These are phyloP conservation scores for Globisporangium nunn DNA, from an alignment of 352 stramenopile species.

Conservation along the genomic window DNA sequence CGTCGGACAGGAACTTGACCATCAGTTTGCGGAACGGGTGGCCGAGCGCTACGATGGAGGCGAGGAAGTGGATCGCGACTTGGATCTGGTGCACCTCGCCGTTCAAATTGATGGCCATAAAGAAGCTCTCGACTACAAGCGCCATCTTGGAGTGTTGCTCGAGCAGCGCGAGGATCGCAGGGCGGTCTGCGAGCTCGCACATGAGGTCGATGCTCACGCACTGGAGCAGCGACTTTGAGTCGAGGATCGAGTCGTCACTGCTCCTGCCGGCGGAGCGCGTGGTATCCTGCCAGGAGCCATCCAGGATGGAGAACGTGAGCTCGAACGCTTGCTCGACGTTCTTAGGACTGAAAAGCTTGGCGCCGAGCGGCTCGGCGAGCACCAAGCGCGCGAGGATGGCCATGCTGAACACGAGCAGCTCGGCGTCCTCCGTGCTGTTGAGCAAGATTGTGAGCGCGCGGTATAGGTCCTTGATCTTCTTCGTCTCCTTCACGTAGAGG, in stretches of 20 bases:
- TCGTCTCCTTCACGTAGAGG: slow-evolving; percentile 75
- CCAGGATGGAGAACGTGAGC: slow-evolving; percentile 67
- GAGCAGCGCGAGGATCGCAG: slow-evolving; percentile 44
- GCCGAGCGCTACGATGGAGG: slow-evolving; percentile 36
- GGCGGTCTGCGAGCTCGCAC: slow-evolving; percentile 48
- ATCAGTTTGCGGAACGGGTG: slow-evolving; percentile 59
- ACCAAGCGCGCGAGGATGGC: slow-evolving; percentile 67
- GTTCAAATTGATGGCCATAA: slow-evolving; percentile 66
- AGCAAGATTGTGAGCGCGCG: slow-evolving; percentile 74
- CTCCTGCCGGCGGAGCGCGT: slow-evolving; percentile 8
- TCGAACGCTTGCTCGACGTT: slow-evolving; percentile 70
- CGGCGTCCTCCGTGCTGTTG: slow-evolving; percentile 67
- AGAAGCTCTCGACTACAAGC: slow-evolving; percentile 37
- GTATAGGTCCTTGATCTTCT: slow-evolving; percentile 75
- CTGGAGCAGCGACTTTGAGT: slow-evolving; percentile 35
- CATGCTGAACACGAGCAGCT: slow-evolving; percentile 76
- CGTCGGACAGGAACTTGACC: slow-evolving; percentile 38
- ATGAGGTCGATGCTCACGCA: slow-evolving; percentile 59
- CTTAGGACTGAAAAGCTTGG: slow-evolving; percentile 76
- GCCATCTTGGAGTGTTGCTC: slow-evolving; percentile 47
- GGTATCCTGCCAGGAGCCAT: slow-evolving; percentile 39
- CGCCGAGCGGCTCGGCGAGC: slow-evolving; percentile 62
- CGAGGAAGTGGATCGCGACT: slow-evolving; percentile 58
- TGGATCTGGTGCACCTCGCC: slow-evolving; percentile 48
- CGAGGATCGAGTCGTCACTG: slow-evolving; percentile 22